phyloP scores from a whole-genome alignment of 1,284 basidiomycete species.

The Sanghuangporus baumii region DNA sequence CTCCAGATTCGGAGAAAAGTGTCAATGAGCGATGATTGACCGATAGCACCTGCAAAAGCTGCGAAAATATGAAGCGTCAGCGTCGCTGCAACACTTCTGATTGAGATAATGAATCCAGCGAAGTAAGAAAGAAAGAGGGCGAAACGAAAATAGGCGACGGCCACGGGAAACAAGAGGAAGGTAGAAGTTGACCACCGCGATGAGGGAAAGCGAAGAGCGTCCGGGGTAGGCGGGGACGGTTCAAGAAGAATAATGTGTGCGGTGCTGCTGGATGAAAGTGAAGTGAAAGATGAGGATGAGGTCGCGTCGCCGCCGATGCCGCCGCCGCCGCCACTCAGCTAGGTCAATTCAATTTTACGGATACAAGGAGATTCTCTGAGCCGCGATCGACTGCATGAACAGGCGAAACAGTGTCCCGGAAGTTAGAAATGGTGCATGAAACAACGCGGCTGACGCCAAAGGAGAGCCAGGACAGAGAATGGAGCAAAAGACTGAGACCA shows the following conservation, averaged over 20 bases:
- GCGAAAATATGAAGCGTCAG: background rate
- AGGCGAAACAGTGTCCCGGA: background rate
- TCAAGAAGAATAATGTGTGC: background rate
- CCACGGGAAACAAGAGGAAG: background rate
- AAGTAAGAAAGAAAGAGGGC: background rate
- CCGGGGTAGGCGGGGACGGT: background rate
- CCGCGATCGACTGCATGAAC: background rate
- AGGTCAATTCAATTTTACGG: background rate
- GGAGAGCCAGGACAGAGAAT: background rate
- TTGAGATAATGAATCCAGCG: background rate
- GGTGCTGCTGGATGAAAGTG: background rate
- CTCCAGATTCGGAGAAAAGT: background rate
- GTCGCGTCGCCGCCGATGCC: background rate
- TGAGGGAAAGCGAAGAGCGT: background rate
- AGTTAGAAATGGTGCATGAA: background rate
- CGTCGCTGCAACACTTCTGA: background rate
- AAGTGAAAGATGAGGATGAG: background rate
- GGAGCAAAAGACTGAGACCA: background rate
- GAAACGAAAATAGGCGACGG: background rate
- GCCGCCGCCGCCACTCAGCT: background rate
- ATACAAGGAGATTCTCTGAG: background rate
- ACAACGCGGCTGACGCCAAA: constrained; percentile 1
- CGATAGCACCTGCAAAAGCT: background rate
- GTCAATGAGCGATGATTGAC: background rate
- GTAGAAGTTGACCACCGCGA: background rate